phyloP scores from a whole-genome alignment of 2,329 filamentous ascomycete genomes.

The Claviceps sorghi region DNA sequence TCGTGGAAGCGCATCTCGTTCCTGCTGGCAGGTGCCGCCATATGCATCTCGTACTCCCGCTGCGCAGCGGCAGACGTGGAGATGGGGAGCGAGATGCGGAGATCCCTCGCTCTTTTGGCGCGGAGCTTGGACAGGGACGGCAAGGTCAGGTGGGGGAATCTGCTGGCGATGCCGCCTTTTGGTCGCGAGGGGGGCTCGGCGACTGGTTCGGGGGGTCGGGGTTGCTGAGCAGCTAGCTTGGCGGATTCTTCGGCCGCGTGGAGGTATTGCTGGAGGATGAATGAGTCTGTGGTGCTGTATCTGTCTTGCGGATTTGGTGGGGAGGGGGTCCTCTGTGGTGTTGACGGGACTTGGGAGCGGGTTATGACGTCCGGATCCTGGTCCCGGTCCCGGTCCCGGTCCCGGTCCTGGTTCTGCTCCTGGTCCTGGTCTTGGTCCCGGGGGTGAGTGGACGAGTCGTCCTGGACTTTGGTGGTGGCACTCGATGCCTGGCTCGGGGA shows the following conservation, averaged over 20 bases:
- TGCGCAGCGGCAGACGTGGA: background rate
- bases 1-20: slow-evolving; percentile 11
- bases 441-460: background rate
- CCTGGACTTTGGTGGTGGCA: background rate
- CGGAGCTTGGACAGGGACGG: background rate
- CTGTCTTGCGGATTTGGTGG: too few species aligned
- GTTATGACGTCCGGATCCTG: background rate
- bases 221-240: background rate
- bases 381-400: too few species aligned
- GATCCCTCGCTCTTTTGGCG: background rate
- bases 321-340: background rate
- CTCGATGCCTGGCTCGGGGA: background rate
- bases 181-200: background rate
- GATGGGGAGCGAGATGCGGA: background rate
- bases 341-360: background rate
- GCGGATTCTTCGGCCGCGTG: background rate
- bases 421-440: background rate
- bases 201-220: background rate
- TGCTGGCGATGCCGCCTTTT: too few species aligned
- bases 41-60: background rate
- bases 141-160: background rate
- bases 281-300: background rate
- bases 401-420: background rate
- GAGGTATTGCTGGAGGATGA: background rate
- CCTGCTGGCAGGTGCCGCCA: background rate